phyloP scores from a whole-genome alignment of 177 flowering plant species.

The Tripterygium wilfordii region DNA sequence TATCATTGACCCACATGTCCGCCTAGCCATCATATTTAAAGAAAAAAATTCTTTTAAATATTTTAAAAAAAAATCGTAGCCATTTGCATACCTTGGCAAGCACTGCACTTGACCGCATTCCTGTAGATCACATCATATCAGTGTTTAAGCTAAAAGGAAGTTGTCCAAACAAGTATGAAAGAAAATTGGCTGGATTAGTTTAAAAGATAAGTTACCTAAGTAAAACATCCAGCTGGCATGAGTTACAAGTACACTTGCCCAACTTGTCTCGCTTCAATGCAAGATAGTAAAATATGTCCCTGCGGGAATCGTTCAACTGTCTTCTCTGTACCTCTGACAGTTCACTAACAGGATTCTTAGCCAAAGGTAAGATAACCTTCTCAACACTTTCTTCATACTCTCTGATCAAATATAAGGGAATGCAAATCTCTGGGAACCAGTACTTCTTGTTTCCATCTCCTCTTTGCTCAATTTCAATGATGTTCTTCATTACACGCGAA shows the following conservation, averaged over 20 bases:
- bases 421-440: slow-evolving; percentile 75
- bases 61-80: not conserved
- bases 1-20: too few species aligned
- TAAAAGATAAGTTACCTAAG: slow-evolving; percentile 39
- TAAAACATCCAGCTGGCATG: slow-evolving; percentile 60
- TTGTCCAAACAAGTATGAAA: not conserved
- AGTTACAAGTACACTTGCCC: slow-evolving; percentile 49
- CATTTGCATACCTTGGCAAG: slow-evolving; percentile 71
- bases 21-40: too few species aligned
- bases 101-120: slow-evolving; percentile 62
- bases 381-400: slow-evolving; percentile 56
- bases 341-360: slow-evolving; percentile 16
- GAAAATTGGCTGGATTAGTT: not conserved
- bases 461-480: slow-evolving; percentile 49
- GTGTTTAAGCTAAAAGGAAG: slow-evolving; percentile 12
- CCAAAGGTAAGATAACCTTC: slow-evolving; percentile 15
- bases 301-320: slow-evolving; percentile 48
- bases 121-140: slow-evolving; percentile 35
- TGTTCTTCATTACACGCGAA: slow-evolving; percentile 77
- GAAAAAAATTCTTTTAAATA: not conserved
- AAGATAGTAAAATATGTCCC: slow-evolving; percentile 62
- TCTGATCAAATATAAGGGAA: slow-evolving; percentile 84
- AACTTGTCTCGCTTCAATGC: slow-evolving; percentile 43
- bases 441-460: slow-evolving; percentile 56
- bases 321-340: slow-evolving; percentile 42